Percentiles rank a stretch among this genome's conserved stretches.
Evolutionary conservation across 176 grass and related monocot species (phyloP).

Genomic region (Bromus sterilis): DNA sequence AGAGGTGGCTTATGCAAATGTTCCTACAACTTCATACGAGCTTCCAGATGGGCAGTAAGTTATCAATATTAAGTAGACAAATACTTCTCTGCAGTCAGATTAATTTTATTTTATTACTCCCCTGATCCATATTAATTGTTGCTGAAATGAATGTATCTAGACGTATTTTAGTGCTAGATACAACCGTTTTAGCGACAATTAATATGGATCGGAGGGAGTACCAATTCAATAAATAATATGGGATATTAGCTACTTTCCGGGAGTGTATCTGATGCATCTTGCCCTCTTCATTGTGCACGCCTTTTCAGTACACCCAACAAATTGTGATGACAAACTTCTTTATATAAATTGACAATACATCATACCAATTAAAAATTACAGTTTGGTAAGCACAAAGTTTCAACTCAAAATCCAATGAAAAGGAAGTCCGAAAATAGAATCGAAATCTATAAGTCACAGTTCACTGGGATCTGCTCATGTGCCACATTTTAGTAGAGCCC

Average conservation of each 20-base stretch:
- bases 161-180: no score
- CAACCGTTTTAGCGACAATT: no score
- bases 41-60: constrained; percentile 99
- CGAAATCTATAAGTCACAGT: not conserved
- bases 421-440: not conserved
- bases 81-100: constrained; percentile 7
- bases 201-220: no score
- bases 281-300: not conserved
- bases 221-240: no score
- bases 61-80: constrained; percentile 3
- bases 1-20: constrained; percentile 98
- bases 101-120: not conserved
- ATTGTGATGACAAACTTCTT: not conserved
- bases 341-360: not conserved
- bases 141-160: no score
- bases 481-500: not conserved
- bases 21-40: constrained; percentile 97
- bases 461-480: not conserved
- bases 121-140: no score
- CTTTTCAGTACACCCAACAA: not conserved
- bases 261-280: not conserved
- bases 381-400: not conserved
- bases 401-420: not conserved
- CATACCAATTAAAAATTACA: not conserved
- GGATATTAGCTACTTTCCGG: not conserved